Evolutionary conservation across 495 filamentous ascomycete species (phyloP).

Genomic region (Hypoxylon fuscum): DNA sequence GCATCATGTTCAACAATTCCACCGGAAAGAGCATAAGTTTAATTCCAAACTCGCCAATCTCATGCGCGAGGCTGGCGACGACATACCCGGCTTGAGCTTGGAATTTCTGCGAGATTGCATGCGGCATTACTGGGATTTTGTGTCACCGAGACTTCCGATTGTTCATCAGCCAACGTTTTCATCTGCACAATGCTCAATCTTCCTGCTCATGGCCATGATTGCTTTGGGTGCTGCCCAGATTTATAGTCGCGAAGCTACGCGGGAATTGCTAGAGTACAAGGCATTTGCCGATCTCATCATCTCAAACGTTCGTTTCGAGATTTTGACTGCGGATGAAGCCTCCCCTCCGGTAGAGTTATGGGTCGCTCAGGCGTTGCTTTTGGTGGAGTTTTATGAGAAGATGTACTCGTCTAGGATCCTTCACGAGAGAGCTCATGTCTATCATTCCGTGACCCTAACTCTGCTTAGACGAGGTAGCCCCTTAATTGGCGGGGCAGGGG

Average conservation of each 20-base stretch:
- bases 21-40: constrained; percentile 75
- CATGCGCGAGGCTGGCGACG: constrained; percentile 73
- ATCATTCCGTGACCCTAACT: constrained; percentile 93
- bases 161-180: constrained; percentile 93
- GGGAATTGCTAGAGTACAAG: constrained; percentile 73
- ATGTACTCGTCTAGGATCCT: constrained; percentile 88
- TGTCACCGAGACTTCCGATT: constrained; percentile 92
- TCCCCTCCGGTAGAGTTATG: constrained; percentile 90
- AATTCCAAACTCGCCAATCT: constrained; percentile 75
- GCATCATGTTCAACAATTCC: constrained; percentile 78
- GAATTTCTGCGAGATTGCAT: constrained; percentile 94
- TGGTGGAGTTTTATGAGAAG: constrained; percentile 96
- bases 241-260: constrained; percentile 75
- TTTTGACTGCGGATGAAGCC: constrained; percentile 87
- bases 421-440: constrained; percentile 95
- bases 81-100: constrained; percentile 76
- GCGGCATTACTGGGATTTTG: constrained; percentile 90
- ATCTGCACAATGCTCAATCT: constrained; percentile 78
- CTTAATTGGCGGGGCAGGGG: constrained; percentile 85
- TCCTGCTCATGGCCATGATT: constrained; percentile 87
- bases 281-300: constrained; percentile 85
- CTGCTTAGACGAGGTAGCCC: constrained; percentile 93
- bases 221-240: constrained; percentile 90
- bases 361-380: constrained; percentile 89
- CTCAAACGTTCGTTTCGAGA: constrained; percentile 84